Conservation (phyloP, 257 asterid genomes). For the Nicotiana sylvestris region DNA sequence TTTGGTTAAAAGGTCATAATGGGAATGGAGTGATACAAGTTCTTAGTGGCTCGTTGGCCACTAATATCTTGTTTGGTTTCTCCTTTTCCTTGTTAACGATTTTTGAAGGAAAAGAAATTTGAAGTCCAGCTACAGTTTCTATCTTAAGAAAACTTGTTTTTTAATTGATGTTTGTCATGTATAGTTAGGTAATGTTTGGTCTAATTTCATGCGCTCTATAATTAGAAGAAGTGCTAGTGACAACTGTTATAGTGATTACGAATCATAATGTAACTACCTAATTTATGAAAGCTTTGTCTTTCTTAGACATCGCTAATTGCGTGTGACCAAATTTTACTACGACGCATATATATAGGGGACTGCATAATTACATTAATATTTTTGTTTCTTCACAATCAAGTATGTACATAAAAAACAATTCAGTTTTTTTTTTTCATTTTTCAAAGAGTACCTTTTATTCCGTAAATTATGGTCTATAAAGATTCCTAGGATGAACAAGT, state of each 20-base stretch:
- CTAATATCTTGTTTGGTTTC: background rate
- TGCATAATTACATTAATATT: background rate
- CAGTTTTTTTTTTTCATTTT: background rate
- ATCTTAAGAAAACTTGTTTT: background rate
- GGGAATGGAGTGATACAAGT: background rate
- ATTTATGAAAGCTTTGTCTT: background rate
- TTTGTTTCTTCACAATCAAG: background rate
- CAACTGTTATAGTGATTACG: slow-evolving; percentile 6
- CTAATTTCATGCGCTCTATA: background rate
- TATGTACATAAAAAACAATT: background rate
- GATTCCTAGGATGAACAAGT: background rate
- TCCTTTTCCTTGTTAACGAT: background rate
- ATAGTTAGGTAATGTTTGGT: slow-evolving; percentile 2
- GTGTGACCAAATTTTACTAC: background rate
- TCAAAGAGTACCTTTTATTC: background rate
- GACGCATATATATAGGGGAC: background rate
- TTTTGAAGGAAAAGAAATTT: background rate
- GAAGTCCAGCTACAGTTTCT: background rate
- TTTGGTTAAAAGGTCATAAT: background rate
- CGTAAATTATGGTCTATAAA: background rate
- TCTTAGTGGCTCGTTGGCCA: background rate
- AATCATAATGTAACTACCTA: background rate
- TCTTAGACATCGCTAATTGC: background rate
- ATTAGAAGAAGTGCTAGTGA: background rate
- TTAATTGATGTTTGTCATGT: background rate